Evolutionary conservation across 1,284 basidiomycete species (phyloP), one percentile per base, ranked within the genome.

Genomic region (Cerrena zonata): DNA sequence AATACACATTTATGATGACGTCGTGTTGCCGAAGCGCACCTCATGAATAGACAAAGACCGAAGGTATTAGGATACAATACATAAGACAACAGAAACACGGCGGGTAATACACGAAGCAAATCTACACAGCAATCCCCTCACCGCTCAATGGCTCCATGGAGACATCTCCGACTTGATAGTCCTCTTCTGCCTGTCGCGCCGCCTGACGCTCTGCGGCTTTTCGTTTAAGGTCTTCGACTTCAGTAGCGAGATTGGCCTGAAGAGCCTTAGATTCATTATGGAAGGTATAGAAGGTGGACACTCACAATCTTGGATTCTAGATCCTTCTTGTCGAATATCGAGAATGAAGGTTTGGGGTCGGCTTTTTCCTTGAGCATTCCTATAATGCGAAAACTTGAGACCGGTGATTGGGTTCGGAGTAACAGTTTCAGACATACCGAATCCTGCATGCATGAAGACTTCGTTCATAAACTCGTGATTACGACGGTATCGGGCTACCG

Each of bases 401-500:
- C n/a, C 34, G n/a, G 34, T 36, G 11, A 11, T 36, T 36, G 11
- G n/a, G 10, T n/a, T 36, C 34, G 11, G 34, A 53, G 11, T 30
- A 38, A 11, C 3, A 41, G 40, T 12, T n/a, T 42, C 5, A 51
- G 13, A 63, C 71, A 51, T 56, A 84, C 87, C 77, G 58, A 80
- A 84, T 0, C 83, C 83, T 19, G 87, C 86, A 54, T 77, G 73
- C 59, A 72, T 75, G 64, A 91, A 90, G 1, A 91, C 82, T 44
- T 86, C 84, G 59, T 85, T 84, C 85, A 90, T 89, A 56, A 83
- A 72, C 47, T 89, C 88, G 57, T 90, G 86, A 60, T 91, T 91
- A 10, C 88, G 77, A 55, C 76, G 78, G 61, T 89, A 91, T 34
- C 89, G 74, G 11, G 81, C 77, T 26, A 84, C 61, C 2, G 88